A percentile compares a stretch with the other conserved stretches of the same genome.
phyloP scores from a whole-genome alignment of 345 rosid genomes.

The Pistacia integerrima region DNA sequence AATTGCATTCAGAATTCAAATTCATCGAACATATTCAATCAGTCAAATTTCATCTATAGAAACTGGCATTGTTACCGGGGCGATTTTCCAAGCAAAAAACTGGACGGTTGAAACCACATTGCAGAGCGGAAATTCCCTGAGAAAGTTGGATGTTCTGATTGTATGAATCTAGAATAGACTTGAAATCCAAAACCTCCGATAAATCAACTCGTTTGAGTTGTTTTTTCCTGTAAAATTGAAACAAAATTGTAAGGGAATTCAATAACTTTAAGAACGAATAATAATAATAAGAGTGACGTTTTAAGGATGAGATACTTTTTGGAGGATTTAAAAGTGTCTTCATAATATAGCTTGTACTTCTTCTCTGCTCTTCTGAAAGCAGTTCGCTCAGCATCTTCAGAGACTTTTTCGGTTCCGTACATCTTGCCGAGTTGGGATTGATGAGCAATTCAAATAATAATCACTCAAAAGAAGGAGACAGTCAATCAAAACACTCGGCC shows the following conservation, averaged over 20 bases:
- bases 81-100: constrained; percentile 67
- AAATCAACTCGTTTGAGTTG: constrained; percentile 72
- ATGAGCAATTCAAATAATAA: constrained; percentile 2
- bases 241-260: neutral
- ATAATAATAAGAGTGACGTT: constrained; percentile 6
- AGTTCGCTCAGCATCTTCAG: constrained; percentile 64
- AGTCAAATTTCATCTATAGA: neutral
- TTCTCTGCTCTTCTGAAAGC: constrained; percentile 90
- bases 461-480: neutral
- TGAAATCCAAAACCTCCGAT: constrained; percentile 72
- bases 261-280: neutral
- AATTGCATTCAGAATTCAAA: neutral
- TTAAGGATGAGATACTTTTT: constrained; percentile 46
- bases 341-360: constrained; percentile 85
- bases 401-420: constrained; percentile 58
- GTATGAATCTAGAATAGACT: constrained; percentile 45
- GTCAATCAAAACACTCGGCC: neutral
- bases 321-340: constrained; percentile 54
- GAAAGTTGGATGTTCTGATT: constrained; percentile 49
- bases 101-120: constrained; percentile 33
- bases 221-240: constrained; percentile 61
- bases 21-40: neutral
- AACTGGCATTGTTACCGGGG: constrained; percentile 47
- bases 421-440: constrained; percentile 30
- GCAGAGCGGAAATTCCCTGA: constrained; percentile 38